A percentile compares a stretch with the other conserved stretches of the same genome.
Evolutionary conservation across 2,329 filamentous ascomycete genomes (phyloP).

Genomic region (Pseudogymnoascus sp.): DNA sequence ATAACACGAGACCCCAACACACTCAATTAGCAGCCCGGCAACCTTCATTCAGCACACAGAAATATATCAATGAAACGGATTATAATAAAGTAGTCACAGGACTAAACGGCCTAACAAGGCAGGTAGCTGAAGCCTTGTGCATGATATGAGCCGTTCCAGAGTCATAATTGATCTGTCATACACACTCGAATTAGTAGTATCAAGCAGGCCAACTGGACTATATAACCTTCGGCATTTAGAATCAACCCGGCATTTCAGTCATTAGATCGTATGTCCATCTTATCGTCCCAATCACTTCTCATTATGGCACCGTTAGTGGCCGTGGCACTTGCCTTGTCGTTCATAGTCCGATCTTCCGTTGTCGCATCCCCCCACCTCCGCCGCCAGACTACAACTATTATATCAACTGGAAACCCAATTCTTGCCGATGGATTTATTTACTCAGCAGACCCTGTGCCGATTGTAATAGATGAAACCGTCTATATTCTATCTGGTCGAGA

Average conservation of each 20-base stretch:
- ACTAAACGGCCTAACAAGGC: background rate
- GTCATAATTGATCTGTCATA: background rate
- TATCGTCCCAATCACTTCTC: background rate
- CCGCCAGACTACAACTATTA: slow-evolving; percentile 23
- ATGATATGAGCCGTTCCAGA: background rate
- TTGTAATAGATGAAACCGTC: slow-evolving; percentile 34
- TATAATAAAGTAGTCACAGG: background rate
- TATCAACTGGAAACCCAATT: slow-evolving; percentile 34
- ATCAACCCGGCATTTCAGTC: background rate
- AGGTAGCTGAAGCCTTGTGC: background rate
- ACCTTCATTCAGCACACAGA: background rate
- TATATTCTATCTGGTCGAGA: slow-evolving; percentile 36
- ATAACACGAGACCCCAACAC: background rate
- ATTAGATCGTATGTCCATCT: background rate
- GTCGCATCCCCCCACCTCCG: slow-evolving; percentile 2
- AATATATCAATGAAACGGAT: background rate
- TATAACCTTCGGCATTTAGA: background rate
- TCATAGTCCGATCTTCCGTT: background rate
- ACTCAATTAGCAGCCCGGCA: background rate
- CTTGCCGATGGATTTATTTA: slow-evolving; percentile 35
- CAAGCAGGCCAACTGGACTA: background rate
- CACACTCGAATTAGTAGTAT: background rate
- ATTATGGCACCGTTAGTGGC: background rate
- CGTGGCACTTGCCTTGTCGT: background rate
- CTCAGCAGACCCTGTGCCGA: slow-evolving; percentile 36